A percentile compares a stretch with the other conserved stretches of the same genome.
These are phyloP conservation scores for Rhododendron henanense DNA, from an alignment of 148 eudicot species.

Conservation along the genomic window DNA sequence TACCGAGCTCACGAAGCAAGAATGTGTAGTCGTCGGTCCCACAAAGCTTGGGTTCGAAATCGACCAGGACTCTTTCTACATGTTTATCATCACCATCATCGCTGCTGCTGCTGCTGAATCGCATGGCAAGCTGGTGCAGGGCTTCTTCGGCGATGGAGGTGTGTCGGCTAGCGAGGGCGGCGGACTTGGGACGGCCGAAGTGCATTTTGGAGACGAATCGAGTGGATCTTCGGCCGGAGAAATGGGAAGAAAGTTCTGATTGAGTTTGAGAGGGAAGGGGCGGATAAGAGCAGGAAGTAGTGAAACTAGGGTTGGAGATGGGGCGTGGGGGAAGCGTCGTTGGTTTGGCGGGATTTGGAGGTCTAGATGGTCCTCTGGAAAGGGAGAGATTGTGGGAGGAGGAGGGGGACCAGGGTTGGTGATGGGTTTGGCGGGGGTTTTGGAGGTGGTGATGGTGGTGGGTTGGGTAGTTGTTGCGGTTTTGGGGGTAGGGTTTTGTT, in stretches of 20 bases:
- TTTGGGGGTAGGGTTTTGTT: conserved; percentile 46
- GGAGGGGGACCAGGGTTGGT: conserved; percentile 24
- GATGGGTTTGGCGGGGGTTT: conserved; percentile 25
- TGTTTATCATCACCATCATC: conserved; percentile 11
- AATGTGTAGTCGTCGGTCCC: conserved; percentile 78
- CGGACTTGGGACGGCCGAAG: conserved; percentile 57
- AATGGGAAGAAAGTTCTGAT: conserved; percentile 55
- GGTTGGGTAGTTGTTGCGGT: conserved; percentile 30
- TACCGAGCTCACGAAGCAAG: conserved; percentile 78
- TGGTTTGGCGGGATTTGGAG: conserved; percentile 15
- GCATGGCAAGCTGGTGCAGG: conserved; percentile 37
- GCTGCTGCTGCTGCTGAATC: background rate
- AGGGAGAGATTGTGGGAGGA: conserved; percentile 31
- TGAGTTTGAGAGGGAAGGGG: conserved; percentile 16
- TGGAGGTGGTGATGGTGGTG: conserved; percentile 29
- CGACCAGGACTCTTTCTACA: conserved; percentile 31
- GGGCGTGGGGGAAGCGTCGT: conserved; percentile 9
- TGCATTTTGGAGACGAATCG: conserved; percentile 82
- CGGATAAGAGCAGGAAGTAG: conserved; percentile 20
- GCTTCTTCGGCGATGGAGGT: conserved; percentile 52
- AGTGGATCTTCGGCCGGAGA: conserved; percentile 76
- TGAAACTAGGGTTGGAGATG: conserved; percentile 17
- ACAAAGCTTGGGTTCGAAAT: conserved; percentile 43
- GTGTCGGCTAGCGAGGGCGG: conserved; percentile 41
- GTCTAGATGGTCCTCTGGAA: conserved; percentile 9